Evolutionary conservation across 2,329 filamentous ascomycete genomes (phyloP).

Genomic region (Microdochium paspali): DNA sequence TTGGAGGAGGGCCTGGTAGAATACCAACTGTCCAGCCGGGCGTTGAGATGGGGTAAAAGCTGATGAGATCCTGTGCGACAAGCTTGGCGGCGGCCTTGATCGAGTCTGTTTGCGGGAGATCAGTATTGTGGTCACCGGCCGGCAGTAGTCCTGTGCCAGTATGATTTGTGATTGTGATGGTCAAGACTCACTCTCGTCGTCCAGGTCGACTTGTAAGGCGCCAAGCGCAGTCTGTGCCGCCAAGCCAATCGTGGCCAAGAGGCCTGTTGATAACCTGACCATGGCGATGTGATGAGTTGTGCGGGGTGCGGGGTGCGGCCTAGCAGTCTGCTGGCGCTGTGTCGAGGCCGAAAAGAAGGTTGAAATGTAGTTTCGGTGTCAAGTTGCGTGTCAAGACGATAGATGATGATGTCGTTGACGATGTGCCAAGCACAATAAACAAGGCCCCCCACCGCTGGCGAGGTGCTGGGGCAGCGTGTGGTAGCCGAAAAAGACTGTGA

Average conservation of each 20-base stretch:
- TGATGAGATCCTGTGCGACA: slow-evolving; percentile 40
- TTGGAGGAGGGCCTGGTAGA: slow-evolving; percentile 42
- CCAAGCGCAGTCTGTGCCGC: slow-evolving; percentile 10
- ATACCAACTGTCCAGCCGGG: slow-evolving; percentile 45
- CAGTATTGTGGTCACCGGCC: background rate
- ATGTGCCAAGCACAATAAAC: background rate
- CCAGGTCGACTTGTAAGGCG: slow-evolving; percentile 17
- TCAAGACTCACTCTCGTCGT: slow-evolving; percentile 14
- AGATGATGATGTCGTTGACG: background rate
- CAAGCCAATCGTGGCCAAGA: slow-evolving; percentile 16
- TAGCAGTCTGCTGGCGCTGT: too few relatives aligned
- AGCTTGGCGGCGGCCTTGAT: slow-evolving; percentile 35
- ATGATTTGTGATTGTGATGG: background rate
- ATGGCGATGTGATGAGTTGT: slow-evolving; percentile 2
- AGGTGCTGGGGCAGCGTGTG: background rate
- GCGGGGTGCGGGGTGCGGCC: too few relatives aligned
- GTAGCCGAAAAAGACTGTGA: background rate
- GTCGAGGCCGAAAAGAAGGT: background rate
- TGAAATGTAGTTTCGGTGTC: background rate
- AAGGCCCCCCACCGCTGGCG: background rate
- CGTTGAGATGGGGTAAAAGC: slow-evolving; percentile 40
- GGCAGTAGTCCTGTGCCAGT: background rate
- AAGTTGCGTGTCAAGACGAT: background rate
- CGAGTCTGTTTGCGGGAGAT: slow-evolving; percentile 23
- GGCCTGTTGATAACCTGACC: slow-evolving; percentile 13